phyloP scores from a whole-genome alignment of 164 flowering plant genomes.

The Aristolochia californica region DNA sequence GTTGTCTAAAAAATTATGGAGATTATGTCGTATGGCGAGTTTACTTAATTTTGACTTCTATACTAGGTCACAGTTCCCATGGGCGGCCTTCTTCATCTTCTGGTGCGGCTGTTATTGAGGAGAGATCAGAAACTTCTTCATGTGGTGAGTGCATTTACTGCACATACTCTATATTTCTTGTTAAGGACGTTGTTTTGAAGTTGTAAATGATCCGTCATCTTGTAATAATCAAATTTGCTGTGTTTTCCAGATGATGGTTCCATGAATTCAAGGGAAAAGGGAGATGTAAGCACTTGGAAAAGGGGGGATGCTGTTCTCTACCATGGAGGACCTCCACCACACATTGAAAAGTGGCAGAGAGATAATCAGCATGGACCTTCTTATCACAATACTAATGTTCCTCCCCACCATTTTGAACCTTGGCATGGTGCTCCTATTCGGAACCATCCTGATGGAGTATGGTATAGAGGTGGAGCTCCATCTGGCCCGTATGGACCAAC shows the following conservation, averaged over 20 bases:
- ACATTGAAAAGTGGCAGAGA: constrained; percentile 61
- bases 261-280: constrained; percentile 22
- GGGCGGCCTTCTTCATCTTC: constrained; percentile 57
- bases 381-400: constrained; percentile 39
- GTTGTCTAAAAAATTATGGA: too few species aligned
- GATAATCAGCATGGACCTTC: constrained; percentile 30
- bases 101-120: constrained; percentile 27
- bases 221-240: background rate
- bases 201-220: background rate
- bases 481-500: constrained; percentile 62
- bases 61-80: constrained; percentile 41
- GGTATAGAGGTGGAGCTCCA: constrained; percentile 73
- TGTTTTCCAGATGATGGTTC: constrained; percentile 35
- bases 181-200: background rate
- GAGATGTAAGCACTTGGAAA: constrained; percentile 43
- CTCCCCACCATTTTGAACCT: constrained; percentile 54
- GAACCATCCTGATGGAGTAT: constrained; percentile 63
- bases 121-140: constrained; percentile 22
- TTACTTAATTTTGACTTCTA: background rate
- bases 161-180: too few species aligned
- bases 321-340: constrained; percentile 44
- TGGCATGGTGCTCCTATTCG: constrained; percentile 67
- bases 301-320: constrained; percentile 31
- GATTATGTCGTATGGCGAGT: too few species aligned
- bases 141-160: constrained; percentile 27